Conservation (phyloP, 257 asterid genomes). For the Solanum raphanifolium region DNA sequence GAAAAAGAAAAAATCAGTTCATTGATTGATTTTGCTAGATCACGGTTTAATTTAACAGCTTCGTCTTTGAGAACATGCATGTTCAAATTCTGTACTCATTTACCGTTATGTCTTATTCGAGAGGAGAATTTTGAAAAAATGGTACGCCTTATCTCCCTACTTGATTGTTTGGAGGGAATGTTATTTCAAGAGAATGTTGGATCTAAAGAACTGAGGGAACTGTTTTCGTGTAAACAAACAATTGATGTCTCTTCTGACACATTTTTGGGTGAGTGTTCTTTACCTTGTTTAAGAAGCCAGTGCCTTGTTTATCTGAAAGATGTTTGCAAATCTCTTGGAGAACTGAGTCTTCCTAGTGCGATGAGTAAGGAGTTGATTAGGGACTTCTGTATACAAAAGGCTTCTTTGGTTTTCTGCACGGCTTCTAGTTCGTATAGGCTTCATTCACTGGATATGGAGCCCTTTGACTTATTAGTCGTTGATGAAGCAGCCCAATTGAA, state of each 20-base stretch:
- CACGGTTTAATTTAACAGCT: background rate
- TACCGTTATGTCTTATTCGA: background rate
- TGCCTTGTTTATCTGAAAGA: background rate
- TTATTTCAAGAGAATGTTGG: background rate
- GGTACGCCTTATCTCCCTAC: background rate
- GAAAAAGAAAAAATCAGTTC: background rate
- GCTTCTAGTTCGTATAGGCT: constrained; percentile 7
- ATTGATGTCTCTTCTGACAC: background rate
- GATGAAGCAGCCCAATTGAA: constrained; percentile 12
- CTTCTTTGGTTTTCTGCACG: constrained; percentile 4
- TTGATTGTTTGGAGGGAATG: background rate
- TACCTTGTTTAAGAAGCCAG: background rate
- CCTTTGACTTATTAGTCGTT: constrained; percentile 1
- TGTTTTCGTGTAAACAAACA: background rate
- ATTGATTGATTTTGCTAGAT: background rate
- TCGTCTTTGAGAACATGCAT: constrained; percentile 6
- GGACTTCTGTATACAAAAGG: background rate
- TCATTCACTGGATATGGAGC: background rate
- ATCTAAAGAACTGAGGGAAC: background rate
- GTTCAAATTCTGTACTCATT: background rate
- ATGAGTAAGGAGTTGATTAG: background rate
- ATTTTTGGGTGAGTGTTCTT: background rate
- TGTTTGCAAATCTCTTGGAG: background rate
- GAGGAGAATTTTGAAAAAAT: background rate
- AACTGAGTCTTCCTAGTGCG: background rate